Conservation (phyloP, 2,329 filamentous ascomycete genomes). For the Microsporum audouinii region DNA sequence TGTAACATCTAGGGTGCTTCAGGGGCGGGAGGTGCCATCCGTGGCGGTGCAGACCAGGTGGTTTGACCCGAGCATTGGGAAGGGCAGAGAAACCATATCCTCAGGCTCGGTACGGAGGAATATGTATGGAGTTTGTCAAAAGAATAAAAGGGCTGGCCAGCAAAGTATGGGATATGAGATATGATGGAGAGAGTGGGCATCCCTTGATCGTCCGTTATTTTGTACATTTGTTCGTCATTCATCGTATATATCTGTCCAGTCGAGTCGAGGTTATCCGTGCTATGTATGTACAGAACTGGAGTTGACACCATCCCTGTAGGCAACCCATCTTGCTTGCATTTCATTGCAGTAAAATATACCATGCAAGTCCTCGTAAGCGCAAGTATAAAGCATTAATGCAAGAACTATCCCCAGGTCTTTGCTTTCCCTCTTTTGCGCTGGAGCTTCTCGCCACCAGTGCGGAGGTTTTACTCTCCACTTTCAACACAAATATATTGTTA, state of each 20-base stretch:
- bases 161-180: neutral
- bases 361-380: neutral
- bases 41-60: conserved; percentile 1
- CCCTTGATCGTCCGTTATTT: neutral
- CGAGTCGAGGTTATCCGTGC: neutral
- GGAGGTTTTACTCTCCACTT: neutral
- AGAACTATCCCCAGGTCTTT: neutral
- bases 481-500: neutral
- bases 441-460: neutral
- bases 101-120: neutral
- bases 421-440: neutral
- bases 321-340: too few relatives aligned
- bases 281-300: neutral
- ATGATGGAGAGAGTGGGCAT: neutral
- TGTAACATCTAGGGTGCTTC: conserved; percentile 3
- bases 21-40: neutral
- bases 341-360: neutral
- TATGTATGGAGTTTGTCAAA: neutral
- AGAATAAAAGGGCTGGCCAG: neutral
- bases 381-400: neutral
- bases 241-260: neutral
- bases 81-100: too few relatives aligned
- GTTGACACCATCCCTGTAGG: neutral
- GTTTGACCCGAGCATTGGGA: neutral
- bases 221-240: neutral